phyloP scores from a whole-genome alignment of 495 filamentous ascomycete species.

The Filosporella fistucella region DNA sequence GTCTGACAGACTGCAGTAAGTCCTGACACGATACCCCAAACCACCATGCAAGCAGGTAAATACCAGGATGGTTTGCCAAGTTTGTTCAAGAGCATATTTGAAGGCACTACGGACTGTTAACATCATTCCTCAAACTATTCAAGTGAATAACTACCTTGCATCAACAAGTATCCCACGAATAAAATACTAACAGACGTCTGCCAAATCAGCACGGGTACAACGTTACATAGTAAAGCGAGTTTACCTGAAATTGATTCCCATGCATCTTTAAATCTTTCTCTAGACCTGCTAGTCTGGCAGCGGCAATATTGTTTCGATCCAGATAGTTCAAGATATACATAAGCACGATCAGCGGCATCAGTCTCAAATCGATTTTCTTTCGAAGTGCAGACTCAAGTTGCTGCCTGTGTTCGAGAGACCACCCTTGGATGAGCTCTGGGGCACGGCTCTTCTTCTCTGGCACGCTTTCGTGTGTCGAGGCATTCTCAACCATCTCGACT shows the following conservation, averaged over 20 bases:
- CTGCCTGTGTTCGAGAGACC: conserved; percentile 36
- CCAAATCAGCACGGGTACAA: too few relatives aligned
- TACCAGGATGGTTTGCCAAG: too few relatives aligned
- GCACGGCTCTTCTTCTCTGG: conserved; percentile 1
- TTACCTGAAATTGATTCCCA: conserved; percentile 19
- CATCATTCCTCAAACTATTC: too few relatives aligned
- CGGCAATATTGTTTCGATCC: conserved; percentile 38
- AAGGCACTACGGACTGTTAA: too few relatives aligned
- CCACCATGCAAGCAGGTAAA: too few relatives aligned
- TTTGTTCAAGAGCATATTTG: too few relatives aligned
- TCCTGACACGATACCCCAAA: too few relatives aligned
- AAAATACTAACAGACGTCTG: too few relatives aligned
- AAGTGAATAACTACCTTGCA: too few relatives aligned
- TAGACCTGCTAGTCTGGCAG: conserved; percentile 35
- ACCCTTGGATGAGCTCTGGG: conserved; percentile 1
- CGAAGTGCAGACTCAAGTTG: conserved; percentile 55
- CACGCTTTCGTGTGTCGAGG: not conserved
- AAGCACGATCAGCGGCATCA: conserved; percentile 53
- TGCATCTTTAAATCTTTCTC: conserved; percentile 26
- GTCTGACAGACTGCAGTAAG: too few relatives aligned
- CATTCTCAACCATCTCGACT: conserved; percentile 3
- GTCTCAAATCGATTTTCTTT: conserved; percentile 43
- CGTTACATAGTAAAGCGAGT: conserved; percentile 10
- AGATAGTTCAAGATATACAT: conserved; percentile 38
- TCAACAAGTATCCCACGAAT: too few relatives aligned